These are phyloP conservation scores for Populus hybrid DNA, from an alignment of 441 rosid species.

Conservation along the genomic window DNA sequence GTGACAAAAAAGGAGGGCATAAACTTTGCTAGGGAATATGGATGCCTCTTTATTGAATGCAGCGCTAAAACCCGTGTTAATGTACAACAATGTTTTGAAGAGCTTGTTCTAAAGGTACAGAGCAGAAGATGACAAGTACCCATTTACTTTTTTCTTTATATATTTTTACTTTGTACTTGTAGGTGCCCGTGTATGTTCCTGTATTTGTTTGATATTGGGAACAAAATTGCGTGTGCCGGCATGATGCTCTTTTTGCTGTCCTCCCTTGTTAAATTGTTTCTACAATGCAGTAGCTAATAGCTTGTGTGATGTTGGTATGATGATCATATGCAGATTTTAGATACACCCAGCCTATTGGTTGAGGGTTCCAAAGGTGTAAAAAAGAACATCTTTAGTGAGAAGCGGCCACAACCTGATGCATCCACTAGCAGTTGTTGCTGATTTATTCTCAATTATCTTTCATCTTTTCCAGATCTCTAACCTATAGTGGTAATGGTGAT, in stretches of 20 bases:
- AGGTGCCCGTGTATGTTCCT: neutral
- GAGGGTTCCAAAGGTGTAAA: slow-evolving; percentile 45
- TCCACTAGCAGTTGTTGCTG: slow-evolving; percentile 44
- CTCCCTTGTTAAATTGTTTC: neutral
- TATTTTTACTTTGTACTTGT: neutral
- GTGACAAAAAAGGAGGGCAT: slow-evolving; percentile 53
- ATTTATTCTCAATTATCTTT: neutral
- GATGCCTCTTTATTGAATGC: slow-evolving; percentile 59
- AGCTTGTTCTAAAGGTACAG: slow-evolving; percentile 52
- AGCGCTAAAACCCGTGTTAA: slow-evolving; percentile 56
- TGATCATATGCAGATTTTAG: slow-evolving; percentile 40
- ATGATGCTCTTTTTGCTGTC: neutral
- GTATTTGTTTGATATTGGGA: neutral
- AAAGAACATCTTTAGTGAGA: slow-evolving; percentile 47
- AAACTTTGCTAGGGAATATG: slow-evolving; percentile 53
- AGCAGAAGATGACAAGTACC: neutral
- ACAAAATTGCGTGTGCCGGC: neutral
- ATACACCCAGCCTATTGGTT: slow-evolving; percentile 45
- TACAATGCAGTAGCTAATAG: too few species aligned
- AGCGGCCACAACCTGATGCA: slow-evolving; percentile 34
- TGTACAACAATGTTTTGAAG: slow-evolving; percentile 55
- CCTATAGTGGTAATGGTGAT: neutral
- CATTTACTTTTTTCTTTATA: too few species aligned
- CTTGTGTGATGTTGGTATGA: neutral
- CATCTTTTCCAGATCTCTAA: slow-evolving; percentile 12